phyloP scores from a whole-genome alignment of 2,329 filamentous ascomycete species.

The Colletotrichum ledebouriae region DNA sequence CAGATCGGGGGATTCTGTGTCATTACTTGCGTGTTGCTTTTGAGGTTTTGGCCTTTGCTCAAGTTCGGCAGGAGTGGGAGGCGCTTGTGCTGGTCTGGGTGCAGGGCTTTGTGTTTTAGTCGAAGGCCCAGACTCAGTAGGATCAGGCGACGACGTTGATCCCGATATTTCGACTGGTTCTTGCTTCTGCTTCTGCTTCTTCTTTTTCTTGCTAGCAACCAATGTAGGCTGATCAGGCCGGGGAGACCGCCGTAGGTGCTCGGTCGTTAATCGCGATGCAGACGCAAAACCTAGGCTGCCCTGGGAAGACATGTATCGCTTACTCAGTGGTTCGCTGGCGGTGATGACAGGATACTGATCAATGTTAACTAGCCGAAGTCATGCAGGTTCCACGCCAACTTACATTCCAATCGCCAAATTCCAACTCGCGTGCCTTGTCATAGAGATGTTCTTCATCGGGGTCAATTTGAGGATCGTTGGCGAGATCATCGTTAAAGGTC shows the following conservation, averaged over 20 bases:
- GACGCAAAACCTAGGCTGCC: conserved; percentile 35
- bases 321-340: conserved; percentile 77
- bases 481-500: conserved; percentile 57
- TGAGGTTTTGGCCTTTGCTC: not conserved
- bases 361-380: conserved; percentile 47
- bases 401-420: conserved; percentile 95
- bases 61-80: not conserved
- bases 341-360: conserved; percentile 92
- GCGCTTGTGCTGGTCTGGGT: not conserved
- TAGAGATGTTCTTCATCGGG: conserved; percentile 80
- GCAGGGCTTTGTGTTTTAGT: conserved; percentile 32
- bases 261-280: conserved; percentile 33
- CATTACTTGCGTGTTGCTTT: not conserved
- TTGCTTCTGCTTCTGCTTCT: conserved; percentile 40
- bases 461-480: conserved; percentile 65
- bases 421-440: conserved; percentile 76
- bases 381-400: conserved; percentile 54
- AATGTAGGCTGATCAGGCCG: conserved; percentile 28
- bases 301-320: conserved; percentile 65
- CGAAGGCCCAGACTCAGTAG: conserved; percentile 21
- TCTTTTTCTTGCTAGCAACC: conserved; percentile 39
- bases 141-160: conserved; percentile 18
- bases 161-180: conserved; percentile 10
- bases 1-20: conserved; percentile 22
- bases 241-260: conserved; percentile 28